phyloP scores from a whole-genome alignment of 2,329 filamentous ascomycete species.

The Scedosporium aurantiacum region DNA sequence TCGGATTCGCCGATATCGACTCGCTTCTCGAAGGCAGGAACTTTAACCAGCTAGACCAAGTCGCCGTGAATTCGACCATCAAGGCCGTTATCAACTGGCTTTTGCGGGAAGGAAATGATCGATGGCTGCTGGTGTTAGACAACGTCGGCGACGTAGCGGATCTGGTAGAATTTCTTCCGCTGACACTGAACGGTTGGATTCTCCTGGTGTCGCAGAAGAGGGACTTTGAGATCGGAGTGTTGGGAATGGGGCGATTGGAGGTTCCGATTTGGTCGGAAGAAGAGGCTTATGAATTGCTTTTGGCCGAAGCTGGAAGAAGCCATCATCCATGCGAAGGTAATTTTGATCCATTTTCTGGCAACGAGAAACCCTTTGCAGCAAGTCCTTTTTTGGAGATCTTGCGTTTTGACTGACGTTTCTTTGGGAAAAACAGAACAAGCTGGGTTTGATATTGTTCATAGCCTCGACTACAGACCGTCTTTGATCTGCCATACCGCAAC shows the following conservation, averaged over 20 bases:
- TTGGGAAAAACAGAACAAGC: neutral
- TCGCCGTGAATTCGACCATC: neutral
- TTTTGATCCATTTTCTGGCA: neutral
- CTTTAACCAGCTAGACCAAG: neutral
- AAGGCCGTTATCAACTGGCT: conserved; percentile 3
- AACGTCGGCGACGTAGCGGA: neutral
- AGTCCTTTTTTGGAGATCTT: too few relatives aligned
- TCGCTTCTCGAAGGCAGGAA: neutral
- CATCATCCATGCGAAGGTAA: conserved; percentile 3
- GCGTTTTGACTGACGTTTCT: neutral
- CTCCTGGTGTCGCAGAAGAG: neutral
- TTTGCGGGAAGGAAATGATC: neutral
- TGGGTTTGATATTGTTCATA: neutral
- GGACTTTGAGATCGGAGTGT: neutral
- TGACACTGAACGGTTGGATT: neutral
- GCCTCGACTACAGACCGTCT: neutral
- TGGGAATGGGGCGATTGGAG: neutral
- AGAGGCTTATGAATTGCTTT: conserved; percentile 1
- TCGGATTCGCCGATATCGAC: conserved; percentile 2
- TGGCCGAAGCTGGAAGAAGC: neutral
- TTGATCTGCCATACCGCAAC: neutral
- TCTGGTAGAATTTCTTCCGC: neutral
- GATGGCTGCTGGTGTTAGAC: conserved; percentile 5
- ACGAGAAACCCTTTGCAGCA: too few relatives aligned
- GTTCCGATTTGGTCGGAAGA: conserved; percentile 1